Evolutionary conservation across 192 early-diverging fungal species (phyloP), one percentile per base, ranked within the genome.

Genomic region (Coemansia sp.): DNA sequence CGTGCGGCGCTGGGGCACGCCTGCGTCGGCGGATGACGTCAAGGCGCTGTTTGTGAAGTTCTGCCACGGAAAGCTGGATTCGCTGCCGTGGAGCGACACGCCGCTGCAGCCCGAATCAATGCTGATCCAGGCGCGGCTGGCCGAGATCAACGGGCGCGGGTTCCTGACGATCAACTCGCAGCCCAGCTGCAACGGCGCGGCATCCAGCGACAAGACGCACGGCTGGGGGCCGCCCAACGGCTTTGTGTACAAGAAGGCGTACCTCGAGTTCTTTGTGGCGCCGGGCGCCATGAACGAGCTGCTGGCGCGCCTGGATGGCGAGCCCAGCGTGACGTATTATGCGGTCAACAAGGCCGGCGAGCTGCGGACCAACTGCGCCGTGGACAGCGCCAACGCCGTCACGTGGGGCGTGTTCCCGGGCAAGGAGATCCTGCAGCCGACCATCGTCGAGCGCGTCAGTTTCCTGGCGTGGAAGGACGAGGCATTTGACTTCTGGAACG

Each of bases 331-430:
- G 21, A 94, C 95, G 3, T 98, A 92, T 76, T 90, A 90, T 65
- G 94, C 92, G 6, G 91, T 98, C 52, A 94, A 92, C 81, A 86
- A 90, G 68, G 24, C 85, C 54, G 95, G 97, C 48, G 90, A 99
- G 61, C 79, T 99, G 65, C 76, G 81, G 47, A 95, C 95, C 33
- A 99, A 99, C 78, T 91, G 88, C 47, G 76, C 86, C 27, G 84
- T 78, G 30, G 94, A 95, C 71, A 84, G 85, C 12, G 91, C 95
- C 23, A 99, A 95, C 66, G 95, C 95, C 6, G 93, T 98, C 31
- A 98, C 95, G 11, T 98, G 95, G 95, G 95, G 95, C 43, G 94
- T 98, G 28, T 98, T 98, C 88, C 93, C 93, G 1, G 93, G 94
- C 43, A 91, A 93, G 67, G 95, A 98, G 76, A 92, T 98, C 53